These are phyloP conservation scores for Tetrastigma voinierianum DNA, from an alignment of 164 flowering plant species.

Conservation along the genomic window DNA sequence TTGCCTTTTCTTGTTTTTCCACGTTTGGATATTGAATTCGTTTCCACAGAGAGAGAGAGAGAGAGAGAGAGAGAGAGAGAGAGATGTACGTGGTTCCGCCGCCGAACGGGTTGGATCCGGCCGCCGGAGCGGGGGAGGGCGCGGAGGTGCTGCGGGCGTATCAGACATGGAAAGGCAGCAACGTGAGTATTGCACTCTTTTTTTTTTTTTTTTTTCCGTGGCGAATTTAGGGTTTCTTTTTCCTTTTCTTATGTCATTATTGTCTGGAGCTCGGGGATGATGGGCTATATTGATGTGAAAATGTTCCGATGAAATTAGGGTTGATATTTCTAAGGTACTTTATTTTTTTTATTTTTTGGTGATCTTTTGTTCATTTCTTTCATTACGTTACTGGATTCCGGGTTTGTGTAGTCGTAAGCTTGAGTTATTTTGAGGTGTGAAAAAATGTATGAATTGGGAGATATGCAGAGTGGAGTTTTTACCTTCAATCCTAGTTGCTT, in stretches of 20 bases:
- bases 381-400: too few species aligned
- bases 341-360: not conserved
- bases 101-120: slow-evolving; percentile 2
- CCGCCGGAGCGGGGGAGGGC: slow-evolving; percentile 12
- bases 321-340: not conserved
- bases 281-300: not conserved
- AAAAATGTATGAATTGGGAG: too few species aligned
- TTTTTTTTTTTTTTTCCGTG: not conserved
- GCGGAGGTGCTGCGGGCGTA: slow-evolving; percentile 19
- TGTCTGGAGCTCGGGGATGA: not conserved
- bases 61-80: slow-evolving; percentile 4
- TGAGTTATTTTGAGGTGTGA: too few species aligned
- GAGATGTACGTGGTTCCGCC: slow-evolving; percentile 5
- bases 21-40: too few species aligned
- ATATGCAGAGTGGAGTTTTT: too few species aligned
- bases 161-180: slow-evolving; percentile 36
- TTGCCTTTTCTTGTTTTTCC: too few species aligned
- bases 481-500: too few species aligned
- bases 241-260: not conserved
- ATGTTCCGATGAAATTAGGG: too few species aligned
- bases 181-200: slow-evolving; percentile 19
- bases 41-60: slow-evolving; percentile 1
- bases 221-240: not conserved
- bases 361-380: not conserved
- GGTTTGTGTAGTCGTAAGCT: too few species aligned